Evolutionary conservation across 73 alveolate genomes (phyloP).

Genomic region (Paramecium primaurelia): DNA sequence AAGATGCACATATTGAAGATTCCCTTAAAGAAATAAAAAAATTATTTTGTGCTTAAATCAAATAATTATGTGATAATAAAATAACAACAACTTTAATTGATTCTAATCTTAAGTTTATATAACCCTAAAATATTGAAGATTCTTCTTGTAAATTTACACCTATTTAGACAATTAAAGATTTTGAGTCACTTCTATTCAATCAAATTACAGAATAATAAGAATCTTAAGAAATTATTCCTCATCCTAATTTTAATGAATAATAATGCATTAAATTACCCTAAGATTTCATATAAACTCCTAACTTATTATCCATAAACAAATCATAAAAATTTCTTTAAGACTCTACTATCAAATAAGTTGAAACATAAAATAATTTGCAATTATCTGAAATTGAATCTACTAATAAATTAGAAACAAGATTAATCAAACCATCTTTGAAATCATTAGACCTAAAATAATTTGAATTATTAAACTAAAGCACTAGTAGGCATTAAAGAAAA

Average conservation of each 20-base stretch:
- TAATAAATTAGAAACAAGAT: background rate
- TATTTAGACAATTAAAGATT: background rate
- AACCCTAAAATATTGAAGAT: background rate
- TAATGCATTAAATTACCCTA: background rate
- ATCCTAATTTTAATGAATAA: background rate
- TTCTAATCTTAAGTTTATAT: background rate
- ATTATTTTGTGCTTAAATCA: background rate
- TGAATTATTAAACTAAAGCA: background rate
- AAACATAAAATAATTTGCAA: background rate
- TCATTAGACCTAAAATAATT: background rate
- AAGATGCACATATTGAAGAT: background rate
- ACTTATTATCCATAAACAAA: background rate
- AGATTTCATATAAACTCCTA: background rate
- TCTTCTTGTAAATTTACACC: background rate
- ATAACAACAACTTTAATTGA: background rate
- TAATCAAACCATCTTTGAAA: background rate
- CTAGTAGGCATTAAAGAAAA: background rate
- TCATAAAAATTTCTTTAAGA: background rate
- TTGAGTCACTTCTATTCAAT: background rate
- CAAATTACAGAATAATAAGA: background rate
- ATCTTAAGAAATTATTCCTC: background rate
- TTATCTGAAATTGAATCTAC: background rate
- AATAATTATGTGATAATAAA: background rate
- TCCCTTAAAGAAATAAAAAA: background rate
- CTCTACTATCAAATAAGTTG: background rate